Evolutionary conservation across 2,329 filamentous ascomycete species (phyloP), one percentile per base, ranked within the genome.

Genomic region (Monilinia laxa): DNA sequence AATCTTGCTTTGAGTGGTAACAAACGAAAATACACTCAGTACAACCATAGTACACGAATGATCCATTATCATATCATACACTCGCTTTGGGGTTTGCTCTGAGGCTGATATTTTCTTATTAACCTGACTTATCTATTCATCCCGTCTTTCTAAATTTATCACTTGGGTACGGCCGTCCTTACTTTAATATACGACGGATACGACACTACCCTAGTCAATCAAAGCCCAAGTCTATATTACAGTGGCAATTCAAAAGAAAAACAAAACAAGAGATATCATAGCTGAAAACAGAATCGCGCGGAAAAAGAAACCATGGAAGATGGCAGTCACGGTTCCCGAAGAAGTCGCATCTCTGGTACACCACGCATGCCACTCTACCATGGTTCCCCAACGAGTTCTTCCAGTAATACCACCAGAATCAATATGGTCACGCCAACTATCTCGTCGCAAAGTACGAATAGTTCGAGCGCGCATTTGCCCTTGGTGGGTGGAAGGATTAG

Each of bases 321-420:
- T 35, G 55, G 28, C n/a, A 65, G 56, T 51, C 62, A 65, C 55
- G 66, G 55, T 6, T 65, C 66, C 16, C 51, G 62, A 55, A 57
- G 66, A 59, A 40, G 35, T 53, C 49, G 62, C 35, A 58, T 67
- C n/a, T 40, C 65, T 67, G 45, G 67, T 28, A 71, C 70, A 20
- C 70, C 73, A 38, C 47, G 56, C 51, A 60, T 65, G 23, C 45
- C 57, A 53, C 31, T 60, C 14, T 51, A 60, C 20, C 45, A 59
- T 51, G 64, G 53, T 23, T 60, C 28, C 28, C 70, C 71, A 31
- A 68, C 70, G 6, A 72, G 67, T 65, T 68, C 70, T 38, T 73
- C 72, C 10, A 71, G 66, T 45, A 57, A 38, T 28, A 40, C 69
- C 51, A 72, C 69, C 4, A 73, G 71, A 70, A 75, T 74, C 65